phyloP scores from a whole-genome alignment of 768 basidiomycete species.

The Hericium alpestre region DNA sequence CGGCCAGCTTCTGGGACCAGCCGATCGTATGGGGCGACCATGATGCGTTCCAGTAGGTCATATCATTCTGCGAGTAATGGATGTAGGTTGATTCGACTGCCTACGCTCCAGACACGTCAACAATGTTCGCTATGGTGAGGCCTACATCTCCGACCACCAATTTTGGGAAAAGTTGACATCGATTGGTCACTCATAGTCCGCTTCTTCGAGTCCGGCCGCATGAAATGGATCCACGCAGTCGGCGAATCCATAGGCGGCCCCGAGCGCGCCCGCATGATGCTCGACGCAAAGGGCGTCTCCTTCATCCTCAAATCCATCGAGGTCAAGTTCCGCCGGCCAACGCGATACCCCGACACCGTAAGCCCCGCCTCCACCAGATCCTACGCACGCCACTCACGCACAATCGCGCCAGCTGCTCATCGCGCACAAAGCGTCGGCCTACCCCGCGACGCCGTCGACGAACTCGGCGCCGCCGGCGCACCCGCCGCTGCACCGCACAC shows the following conservation, averaged over 20 bases:
- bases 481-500: slow-evolving; percentile 22
- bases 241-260: slow-evolving; percentile 53
- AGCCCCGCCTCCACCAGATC: neutral
- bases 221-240: slow-evolving; percentile 53
- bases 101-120: slow-evolving; percentile 53
- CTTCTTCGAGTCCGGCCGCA: slow-evolving; percentile 65
- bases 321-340: slow-evolving; percentile 58
- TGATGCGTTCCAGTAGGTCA: slow-evolving; percentile 63
- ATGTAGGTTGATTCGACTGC: neutral
- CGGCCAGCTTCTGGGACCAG: slow-evolving; percentile 67
- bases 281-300: slow-evolving; percentile 55
- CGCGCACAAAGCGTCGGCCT: slow-evolving; percentile 41
- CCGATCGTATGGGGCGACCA: slow-evolving; percentile 72
- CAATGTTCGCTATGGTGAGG: slow-evolving; percentile 61
- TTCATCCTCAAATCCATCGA: slow-evolving; percentile 65
- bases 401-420: slow-evolving; percentile 40
- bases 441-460: slow-evolving; percentile 10
- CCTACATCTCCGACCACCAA: neutral
- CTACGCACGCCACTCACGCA: neutral
- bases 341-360: slow-evolving; percentile 70
- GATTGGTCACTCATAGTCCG: slow-evolving; percentile 31
- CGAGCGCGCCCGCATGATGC: slow-evolving; percentile 42
- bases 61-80: neutral
- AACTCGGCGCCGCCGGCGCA: slow-evolving; percentile 18
- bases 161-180: neutral